Percentiles rank a stretch among this genome's conserved stretches.
Conservation (phyloP, 176 grass and related monocot genomes). For the Aegilops sharonensis region DNA sequence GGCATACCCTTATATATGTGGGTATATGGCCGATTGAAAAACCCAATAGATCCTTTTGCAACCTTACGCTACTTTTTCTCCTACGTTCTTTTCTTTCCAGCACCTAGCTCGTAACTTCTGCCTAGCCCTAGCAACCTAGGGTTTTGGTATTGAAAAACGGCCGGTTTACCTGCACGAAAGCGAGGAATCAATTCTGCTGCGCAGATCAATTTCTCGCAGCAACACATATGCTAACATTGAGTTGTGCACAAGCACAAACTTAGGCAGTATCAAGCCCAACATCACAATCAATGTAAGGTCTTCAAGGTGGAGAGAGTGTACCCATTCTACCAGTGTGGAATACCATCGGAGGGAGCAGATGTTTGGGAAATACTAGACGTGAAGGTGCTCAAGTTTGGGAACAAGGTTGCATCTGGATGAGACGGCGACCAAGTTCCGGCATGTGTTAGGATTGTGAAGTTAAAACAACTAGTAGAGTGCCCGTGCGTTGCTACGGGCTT, state of each 20-base stretch:
- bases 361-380: conserved; percentile 82
- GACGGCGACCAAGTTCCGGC: conserved; percentile 58
- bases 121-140: no score
- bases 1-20: no score
- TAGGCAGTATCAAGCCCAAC: conserved; percentile 39
- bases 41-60: no score
- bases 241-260: conserved; percentile 36
- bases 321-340: conserved; percentile 40
- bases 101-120: no score
- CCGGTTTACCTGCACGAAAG: no score
- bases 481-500: no score
- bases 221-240: neutral
- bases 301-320: conserved; percentile 20
- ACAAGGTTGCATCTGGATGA: conserved; percentile 68
- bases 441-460: neutral
- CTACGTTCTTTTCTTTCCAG: no score
- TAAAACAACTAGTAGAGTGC: neutral
- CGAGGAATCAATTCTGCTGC: no score
- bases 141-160: no score
- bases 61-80: no score
- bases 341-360: conserved; percentile 69
- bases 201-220: no score
- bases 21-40: no score
- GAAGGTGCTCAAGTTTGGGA: conserved; percentile 65
- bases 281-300: conserved; percentile 33